Conservation (phyloP, 352 stramenopile genomes). For the Globisporangium okanoganense region DNA sequence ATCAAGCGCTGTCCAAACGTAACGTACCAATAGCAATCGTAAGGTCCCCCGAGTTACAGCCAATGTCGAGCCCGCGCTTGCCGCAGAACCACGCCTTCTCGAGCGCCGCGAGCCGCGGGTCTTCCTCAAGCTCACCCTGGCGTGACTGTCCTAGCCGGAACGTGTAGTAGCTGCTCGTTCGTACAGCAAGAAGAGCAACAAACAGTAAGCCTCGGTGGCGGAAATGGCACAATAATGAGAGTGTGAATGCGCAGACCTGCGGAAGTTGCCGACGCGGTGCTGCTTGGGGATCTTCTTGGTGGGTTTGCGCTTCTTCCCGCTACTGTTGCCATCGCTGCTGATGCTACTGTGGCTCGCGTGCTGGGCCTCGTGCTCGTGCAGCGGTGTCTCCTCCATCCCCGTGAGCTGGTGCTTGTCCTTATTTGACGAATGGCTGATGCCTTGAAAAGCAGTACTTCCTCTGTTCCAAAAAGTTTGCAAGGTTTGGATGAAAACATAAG, state of each 20-base stretch:
- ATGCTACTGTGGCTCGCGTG: not conserved
- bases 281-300: slow-evolving; percentile 32
- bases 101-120: slow-evolving; percentile 58
- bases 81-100: slow-evolving; percentile 59
- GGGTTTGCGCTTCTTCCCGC: slow-evolving; percentile 17
- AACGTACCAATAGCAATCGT: slow-evolving; percentile 60
- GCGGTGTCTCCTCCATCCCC: not conserved
- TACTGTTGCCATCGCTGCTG: not conserved
- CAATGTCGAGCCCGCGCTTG: slow-evolving; percentile 70
- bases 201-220: not conserved
- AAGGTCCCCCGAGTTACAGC: slow-evolving; percentile 80
- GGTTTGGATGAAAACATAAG: no score
- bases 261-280: slow-evolving; percentile 73
- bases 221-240: no score
- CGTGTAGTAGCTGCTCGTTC: slow-evolving; percentile 56
- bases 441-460: no score
- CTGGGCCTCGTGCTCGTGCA: not conserved
- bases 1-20: not conserved
- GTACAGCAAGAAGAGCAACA: not conserved
- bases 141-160: slow-evolving; percentile 64
- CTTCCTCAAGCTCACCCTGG: slow-evolving; percentile 43
- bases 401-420: no score
- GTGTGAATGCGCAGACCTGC: slow-evolving; percentile 29
- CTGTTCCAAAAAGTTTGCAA: no score
- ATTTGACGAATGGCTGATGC: no score